Evolutionary conservation across 257 asterid species (phyloP).

Genomic region (Plectranthus barbatus): DNA sequence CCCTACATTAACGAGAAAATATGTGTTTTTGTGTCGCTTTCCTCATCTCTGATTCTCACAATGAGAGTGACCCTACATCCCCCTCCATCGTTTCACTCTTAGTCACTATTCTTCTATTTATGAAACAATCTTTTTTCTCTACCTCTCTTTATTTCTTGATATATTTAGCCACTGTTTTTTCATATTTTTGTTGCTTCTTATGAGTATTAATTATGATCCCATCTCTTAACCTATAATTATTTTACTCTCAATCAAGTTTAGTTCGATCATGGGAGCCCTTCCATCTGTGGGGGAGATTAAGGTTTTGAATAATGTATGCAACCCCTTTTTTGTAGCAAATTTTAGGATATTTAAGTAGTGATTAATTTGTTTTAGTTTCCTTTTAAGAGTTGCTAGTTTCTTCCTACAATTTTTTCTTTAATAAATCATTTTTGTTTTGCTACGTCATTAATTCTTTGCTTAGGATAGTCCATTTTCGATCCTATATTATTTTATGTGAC

Average conservation of each 20-base stretch:
- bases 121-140: neutral
- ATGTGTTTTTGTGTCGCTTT: conserved; percentile 31
- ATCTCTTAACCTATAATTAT: conserved; percentile 4
- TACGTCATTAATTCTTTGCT: neutral
- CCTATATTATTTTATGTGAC: conserved; percentile 13
- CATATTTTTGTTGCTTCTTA: neutral
- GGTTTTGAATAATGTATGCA: conserved; percentile 10
- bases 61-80: conserved; percentile 46
- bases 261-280: neutral
- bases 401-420: neutral
- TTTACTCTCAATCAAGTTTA: neutral
- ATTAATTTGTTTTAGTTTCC: neutral
- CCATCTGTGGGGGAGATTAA: conserved; percentile 11
- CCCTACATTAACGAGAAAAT: neutral
- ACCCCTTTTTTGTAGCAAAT: neutral
- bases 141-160: neutral
- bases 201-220: neutral
- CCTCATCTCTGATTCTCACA: conserved; percentile 55
- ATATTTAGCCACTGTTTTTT: neutral
- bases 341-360: neutral
- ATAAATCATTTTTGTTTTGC: neutral
- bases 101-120: conserved; percentile 14
- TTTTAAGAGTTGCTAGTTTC: neutral
- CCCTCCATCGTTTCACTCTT: conserved; percentile 21
- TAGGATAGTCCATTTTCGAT: neutral